These are phyloP conservation scores for Ochetophila trinervis DNA, from an alignment of 306 rosid genomes.

Conservation along the genomic window DNA sequence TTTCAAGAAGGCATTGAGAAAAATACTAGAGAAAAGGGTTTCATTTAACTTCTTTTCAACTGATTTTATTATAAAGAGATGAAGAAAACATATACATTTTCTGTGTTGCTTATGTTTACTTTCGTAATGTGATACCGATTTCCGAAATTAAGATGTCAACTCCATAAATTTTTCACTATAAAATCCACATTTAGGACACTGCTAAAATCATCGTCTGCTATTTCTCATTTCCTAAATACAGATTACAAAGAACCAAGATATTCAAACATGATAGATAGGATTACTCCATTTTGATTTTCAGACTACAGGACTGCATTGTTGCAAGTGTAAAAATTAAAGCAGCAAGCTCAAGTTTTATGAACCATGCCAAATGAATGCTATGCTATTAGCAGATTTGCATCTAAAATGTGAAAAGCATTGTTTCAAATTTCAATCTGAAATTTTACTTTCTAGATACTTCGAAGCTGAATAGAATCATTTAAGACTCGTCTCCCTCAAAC, in stretches of 20 bases:
- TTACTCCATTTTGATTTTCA: background rate
- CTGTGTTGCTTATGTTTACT: background rate
- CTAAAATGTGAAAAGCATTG: too few relatives aligned
- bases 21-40: background rate
- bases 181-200: background rate
- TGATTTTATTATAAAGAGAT: background rate
- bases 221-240: background rate
- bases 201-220: background rate
- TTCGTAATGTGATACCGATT: background rate
- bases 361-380: background rate
- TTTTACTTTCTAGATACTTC: too few relatives aligned
- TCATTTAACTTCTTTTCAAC: background rate
- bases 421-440: too few relatives aligned
- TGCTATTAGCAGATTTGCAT: background rate
- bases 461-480: too few relatives aligned
- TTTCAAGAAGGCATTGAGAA: too few relatives aligned
- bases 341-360: background rate
- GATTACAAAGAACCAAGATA: background rate
- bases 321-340: background rate
- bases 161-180: background rate
- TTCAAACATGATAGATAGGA: background rate
- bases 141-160: background rate
- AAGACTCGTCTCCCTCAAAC: too few relatives aligned
- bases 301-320: background rate
- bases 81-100: background rate